Percentiles rank a stretch among this genome's conserved stretches.
Evolutionary conservation across 306 rosid species (phyloP).

Genomic region (Vigna angularis): DNA sequence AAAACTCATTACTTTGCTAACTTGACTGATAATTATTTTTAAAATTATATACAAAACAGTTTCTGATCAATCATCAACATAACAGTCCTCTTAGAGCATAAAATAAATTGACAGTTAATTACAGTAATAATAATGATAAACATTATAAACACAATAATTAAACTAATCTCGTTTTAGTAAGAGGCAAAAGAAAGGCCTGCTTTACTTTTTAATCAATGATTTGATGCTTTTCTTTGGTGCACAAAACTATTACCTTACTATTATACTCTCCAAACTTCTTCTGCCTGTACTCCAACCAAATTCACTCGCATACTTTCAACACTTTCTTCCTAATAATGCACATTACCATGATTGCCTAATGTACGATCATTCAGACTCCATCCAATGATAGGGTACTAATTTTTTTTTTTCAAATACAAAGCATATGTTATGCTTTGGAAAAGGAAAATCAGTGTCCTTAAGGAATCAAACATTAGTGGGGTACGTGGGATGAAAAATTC

Average conservation of each 20-base stretch:
- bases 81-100: too few relatives aligned
- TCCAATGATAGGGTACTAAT: not conserved
- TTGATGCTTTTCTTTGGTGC: not conserved
- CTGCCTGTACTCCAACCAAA: not conserved
- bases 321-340: conserved; percentile 16
- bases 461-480: too few relatives aligned
- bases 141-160: too few relatives aligned
- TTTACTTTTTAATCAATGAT: conserved; percentile 17
- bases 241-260: not conserved
- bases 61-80: too few relatives aligned
- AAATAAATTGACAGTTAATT: too few relatives aligned
- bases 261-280: not conserved
- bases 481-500: too few relatives aligned
- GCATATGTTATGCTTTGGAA: not conserved
- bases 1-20: too few relatives aligned
- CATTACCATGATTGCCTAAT: conserved; percentile 25
- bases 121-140: too few relatives aligned
- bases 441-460: too few relatives aligned
- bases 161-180: not conserved
- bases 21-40: too few relatives aligned
- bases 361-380: conserved; percentile 10
- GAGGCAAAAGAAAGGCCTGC: not conserved
- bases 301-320: not conserved
- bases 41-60: too few relatives aligned
- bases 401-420: not conserved